Evolutionary conservation across 768 basidiomycete genomes (phyloP).

Genomic region (Tubosaeta sp.): DNA sequence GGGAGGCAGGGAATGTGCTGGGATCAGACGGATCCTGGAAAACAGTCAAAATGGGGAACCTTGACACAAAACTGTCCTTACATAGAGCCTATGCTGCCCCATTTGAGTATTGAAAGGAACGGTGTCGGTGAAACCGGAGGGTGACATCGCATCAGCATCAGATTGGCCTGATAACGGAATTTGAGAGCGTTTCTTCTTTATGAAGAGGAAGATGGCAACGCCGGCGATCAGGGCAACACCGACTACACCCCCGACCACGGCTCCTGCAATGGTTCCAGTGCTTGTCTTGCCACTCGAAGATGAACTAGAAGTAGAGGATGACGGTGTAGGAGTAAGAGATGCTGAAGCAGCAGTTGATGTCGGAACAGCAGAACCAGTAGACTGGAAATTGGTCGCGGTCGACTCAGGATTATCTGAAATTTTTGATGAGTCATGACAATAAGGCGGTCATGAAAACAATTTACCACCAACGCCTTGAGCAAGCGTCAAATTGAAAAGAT

Average conservation of each 20-base stretch:
- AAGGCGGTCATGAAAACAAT: not conserved
- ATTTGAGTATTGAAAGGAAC: conserved; percentile 15
- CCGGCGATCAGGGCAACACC: conserved; percentile 41
- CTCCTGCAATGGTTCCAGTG: conserved; percentile 56
- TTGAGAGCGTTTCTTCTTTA: conserved; percentile 25
- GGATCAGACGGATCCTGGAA: conserved; percentile 35
- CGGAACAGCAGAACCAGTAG: conserved; percentile 15
- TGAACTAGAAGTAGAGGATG: conserved; percentile 1
- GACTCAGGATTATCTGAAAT: conserved; percentile 41
- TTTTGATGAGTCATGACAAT: not conserved
- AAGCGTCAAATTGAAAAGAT: conserved; percentile 37
- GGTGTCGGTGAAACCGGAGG: conserved; percentile 7
- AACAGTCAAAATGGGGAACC: conserved; percentile 1
- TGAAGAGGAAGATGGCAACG: conserved; percentile 37
- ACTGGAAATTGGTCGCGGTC: conserved; percentile 32
- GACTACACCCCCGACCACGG: conserved; percentile 63
- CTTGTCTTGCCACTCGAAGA: conserved; percentile 21
- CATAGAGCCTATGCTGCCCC: conserved; percentile 27
- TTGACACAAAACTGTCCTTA: conserved; percentile 7
- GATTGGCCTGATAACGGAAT: conserved; percentile 16
- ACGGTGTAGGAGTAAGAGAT: conserved; percentile 10
- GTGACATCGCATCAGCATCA: not conserved
- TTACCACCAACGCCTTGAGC: conserved; percentile 33
- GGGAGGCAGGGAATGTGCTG: conserved; percentile 32
- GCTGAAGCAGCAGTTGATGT: conserved; percentile 15